Evolutionary conservation across 768 basidiomycete species (phyloP).

Genomic region (Dioszegia hungarica): DNA sequence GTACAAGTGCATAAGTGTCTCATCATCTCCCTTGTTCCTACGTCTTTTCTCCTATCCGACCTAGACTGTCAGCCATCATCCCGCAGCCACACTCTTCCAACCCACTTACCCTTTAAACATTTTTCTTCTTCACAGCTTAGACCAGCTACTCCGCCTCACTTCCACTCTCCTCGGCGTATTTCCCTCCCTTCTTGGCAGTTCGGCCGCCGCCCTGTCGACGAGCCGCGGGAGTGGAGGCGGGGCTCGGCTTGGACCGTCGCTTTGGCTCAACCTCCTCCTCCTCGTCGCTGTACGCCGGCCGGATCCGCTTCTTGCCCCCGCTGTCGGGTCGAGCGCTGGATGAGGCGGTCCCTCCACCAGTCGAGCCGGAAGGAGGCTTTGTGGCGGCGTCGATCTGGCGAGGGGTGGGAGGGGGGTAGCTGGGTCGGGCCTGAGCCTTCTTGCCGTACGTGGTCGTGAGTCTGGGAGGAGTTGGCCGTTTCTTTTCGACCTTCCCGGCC

Average conservation of each 20-base stretch:
- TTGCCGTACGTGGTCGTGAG: no score
- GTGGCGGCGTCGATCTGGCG: no score
- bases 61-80: not conserved
- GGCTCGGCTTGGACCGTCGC: not conserved
- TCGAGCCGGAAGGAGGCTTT: no score
- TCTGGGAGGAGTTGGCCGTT: no score
- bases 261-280: not conserved
- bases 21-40: not conserved
- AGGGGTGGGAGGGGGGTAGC: no score
- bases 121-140: not conserved
- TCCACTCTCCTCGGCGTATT: not conserved
- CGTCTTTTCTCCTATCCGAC: not conserved
- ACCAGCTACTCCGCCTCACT: not conserved
- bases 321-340: no score
- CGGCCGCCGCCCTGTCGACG: not conserved
- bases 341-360: no score
- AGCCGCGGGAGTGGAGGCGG: not conserved
- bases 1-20: constrained; percentile 4
- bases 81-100: not conserved
- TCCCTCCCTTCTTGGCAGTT: not conserved
- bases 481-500: no score
- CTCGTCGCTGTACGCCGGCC: not conserved
- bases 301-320: constrained; percentile 7
- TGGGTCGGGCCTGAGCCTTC: no score
- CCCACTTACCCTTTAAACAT: not conserved